Percentiles rank a stretch among this genome's conserved stretches.
Conservation (phyloP, 176 grass and related monocot genomes). For the Aegilops sharonensis region DNA sequence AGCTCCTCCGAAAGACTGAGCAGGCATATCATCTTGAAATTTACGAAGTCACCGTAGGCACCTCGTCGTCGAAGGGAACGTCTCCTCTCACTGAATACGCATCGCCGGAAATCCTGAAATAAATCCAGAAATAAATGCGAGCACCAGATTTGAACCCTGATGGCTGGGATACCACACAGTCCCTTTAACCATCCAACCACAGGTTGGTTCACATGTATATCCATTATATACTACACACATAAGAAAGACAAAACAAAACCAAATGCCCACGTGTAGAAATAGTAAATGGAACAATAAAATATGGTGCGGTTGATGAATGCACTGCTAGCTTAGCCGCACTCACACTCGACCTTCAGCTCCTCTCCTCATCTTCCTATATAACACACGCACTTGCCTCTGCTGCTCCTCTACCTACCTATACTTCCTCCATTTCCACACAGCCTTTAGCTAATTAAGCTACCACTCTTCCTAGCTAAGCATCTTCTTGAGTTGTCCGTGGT, state of each 20-base stretch:
- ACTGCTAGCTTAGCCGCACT: not conserved
- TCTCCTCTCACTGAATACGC: no score
- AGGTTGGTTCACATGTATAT: no score
- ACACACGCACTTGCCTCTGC: not conserved
- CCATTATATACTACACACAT: not conserved
- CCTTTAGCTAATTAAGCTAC: not conserved
- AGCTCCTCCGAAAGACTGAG: no score
- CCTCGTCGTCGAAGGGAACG: no score
- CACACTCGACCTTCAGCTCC: no score
- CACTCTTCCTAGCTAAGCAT: not conserved
- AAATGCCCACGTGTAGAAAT: slow-evolving; percentile 9
- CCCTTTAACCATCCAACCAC: no score
- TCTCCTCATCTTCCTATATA: slow-evolving; percentile 16
- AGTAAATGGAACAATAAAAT: not conserved
- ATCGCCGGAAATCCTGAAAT: no score
- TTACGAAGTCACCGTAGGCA: no score
- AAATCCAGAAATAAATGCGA: no score
- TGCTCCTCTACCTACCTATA: slow-evolving; percentile 6
- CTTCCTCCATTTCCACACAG: not conserved
- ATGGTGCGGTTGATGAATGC: not conserved
- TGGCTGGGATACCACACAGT: no score
- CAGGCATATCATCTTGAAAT: no score
- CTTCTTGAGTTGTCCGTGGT: not conserved
- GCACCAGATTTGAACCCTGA: no score
- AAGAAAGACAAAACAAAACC: not conserved